These are phyloP conservation scores for Epichloe coenophiala DNA, from an alignment of 2,329 filamentous ascomycete species.

Conservation along the genomic window DNA sequence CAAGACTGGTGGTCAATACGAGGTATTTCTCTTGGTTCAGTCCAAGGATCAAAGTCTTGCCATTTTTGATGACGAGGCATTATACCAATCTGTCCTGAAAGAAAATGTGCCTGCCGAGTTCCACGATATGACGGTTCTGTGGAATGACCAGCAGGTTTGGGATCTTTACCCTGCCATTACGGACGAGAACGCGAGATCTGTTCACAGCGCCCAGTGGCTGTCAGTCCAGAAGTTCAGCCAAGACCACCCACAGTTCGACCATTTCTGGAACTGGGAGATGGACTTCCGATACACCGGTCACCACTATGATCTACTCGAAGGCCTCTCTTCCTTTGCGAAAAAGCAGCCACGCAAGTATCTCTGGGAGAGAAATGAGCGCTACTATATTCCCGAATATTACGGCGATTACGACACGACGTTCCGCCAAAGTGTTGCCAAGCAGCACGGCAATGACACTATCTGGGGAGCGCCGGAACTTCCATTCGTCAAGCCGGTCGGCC, in stretches of 20 bases:
- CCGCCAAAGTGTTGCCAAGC: conserved; percentile 45
- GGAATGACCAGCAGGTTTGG: conserved; percentile 62
- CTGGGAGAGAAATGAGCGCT: conserved; percentile 62
- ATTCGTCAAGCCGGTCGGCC: conserved; percentile 47
- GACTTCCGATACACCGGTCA: conserved; percentile 69
- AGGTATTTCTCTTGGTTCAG: conserved; percentile 68
- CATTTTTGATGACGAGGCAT: conserved; percentile 44
- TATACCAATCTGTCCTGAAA: conserved; percentile 46
- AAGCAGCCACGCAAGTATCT: conserved; percentile 57
- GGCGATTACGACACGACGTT: conserved; percentile 56
- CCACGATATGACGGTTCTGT: conserved; percentile 55
- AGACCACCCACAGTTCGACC: conserved; percentile 68
- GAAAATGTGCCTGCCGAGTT: conserved; percentile 58
- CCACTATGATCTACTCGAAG: conserved; percentile 65
- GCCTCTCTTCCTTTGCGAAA: conserved; percentile 47
- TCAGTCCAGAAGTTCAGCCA: conserved; percentile 64
- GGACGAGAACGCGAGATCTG: conserved; percentile 39
- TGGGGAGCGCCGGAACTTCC: conserved; percentile 54
- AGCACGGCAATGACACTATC: conserved; percentile 38
- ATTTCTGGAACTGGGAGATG: conserved; percentile 80
- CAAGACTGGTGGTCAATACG: conserved; percentile 66
- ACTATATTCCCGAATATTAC: conserved; percentile 57
- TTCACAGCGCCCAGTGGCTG: conserved; percentile 53
- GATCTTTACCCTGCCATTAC: conserved; percentile 65
- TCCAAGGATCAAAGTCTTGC: conserved; percentile 49